A percentile compares a stretch with the other conserved stretches of the same genome.
Evolutionary conservation across 2,329 filamentous ascomycete species (phyloP).

Genomic region (Ascochyta koolunga): DNA sequence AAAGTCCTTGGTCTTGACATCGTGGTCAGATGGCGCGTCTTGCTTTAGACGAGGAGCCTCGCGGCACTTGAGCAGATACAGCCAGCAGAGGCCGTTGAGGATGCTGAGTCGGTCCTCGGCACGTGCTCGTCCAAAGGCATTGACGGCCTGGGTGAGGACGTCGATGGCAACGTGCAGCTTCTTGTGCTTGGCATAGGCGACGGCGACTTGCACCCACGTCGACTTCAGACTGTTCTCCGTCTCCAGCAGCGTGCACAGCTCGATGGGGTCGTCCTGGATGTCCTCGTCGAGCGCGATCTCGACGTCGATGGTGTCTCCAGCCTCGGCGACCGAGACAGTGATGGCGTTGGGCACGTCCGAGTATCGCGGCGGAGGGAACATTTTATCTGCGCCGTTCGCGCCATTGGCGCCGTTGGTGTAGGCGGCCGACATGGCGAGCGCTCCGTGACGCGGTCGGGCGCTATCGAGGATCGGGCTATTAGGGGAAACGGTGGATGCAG

Average conservation of each 20-base stretch:
- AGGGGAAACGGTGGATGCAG: conserved; percentile 1
- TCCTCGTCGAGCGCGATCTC: conserved; percentile 87
- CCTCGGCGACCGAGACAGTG: conserved; percentile 67
- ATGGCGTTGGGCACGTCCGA: conserved; percentile 67
- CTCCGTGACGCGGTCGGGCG: conserved; percentile 20
- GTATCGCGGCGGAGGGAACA: conserved; percentile 57
- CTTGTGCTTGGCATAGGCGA: conserved; percentile 94
- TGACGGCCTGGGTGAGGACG: conserved; percentile 73
- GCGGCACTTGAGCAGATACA: conserved; percentile 87
- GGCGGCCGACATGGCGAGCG: conserved; percentile 57
- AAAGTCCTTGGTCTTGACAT: conserved; percentile 88
- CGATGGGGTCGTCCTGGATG: conserved; percentile 89
- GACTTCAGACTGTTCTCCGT: conserved; percentile 89
- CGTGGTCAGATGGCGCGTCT: conserved; percentile 53
- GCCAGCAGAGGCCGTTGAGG: conserved; percentile 84
- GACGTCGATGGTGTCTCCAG: conserved; percentile 73
- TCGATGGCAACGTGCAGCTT: conserved; percentile 85
- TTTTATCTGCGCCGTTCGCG: conserved; percentile 53
- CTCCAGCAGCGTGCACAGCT: conserved; percentile 92
- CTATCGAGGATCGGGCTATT: neutral
- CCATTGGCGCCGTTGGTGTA: conserved; percentile 58
- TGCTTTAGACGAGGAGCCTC: conserved; percentile 72
- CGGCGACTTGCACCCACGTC: conserved; percentile 97
- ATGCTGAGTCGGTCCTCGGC: conserved; percentile 85
- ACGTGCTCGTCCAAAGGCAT: conserved; percentile 71